A percentile compares a stretch with the other conserved stretches of the same genome.
Conservation (phyloP, 495 filamentous ascomycete genomes). For the Aspergillus ellipticus region DNA sequence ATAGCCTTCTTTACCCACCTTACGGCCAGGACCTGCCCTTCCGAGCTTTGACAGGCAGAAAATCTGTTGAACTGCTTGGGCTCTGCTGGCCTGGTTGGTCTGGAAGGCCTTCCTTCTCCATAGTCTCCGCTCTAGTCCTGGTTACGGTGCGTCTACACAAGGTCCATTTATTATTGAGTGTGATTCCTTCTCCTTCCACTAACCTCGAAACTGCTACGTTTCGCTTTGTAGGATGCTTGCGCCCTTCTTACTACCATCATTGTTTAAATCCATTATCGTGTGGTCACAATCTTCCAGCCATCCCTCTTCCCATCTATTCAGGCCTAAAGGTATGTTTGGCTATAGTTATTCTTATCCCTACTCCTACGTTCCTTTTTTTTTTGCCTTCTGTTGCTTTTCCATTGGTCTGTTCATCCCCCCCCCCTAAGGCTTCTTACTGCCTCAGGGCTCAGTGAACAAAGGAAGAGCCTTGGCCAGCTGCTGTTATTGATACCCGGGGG, state of each 20-base stretch:
- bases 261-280: neutral
- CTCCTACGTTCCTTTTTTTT: neutral
- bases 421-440: neutral
- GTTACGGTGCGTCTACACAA: neutral
- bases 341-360: neutral
- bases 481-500: neutral
- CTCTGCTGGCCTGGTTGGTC: constrained; percentile 5
- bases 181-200: neutral
- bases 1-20: constrained; percentile 1
- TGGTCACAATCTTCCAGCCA: neutral
- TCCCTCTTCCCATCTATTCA: neutral
- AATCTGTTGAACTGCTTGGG: neutral
- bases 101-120: constrained; percentile 5
- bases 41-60: constrained; percentile 4
- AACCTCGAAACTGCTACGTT: neutral
- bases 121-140: constrained; percentile 4
- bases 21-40: constrained; percentile 2
- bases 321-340: neutral
- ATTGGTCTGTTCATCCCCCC: neutral
- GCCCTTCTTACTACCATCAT: neutral
- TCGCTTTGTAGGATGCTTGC: neutral
- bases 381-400: neutral
- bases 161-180: neutral
- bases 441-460: neutral
- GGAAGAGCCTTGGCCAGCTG: neutral